These are phyloP conservation scores for Penicillium brevicompactum DNA, from an alignment of 2,329 filamentous ascomycete species.

Conservation along the genomic window DNA sequence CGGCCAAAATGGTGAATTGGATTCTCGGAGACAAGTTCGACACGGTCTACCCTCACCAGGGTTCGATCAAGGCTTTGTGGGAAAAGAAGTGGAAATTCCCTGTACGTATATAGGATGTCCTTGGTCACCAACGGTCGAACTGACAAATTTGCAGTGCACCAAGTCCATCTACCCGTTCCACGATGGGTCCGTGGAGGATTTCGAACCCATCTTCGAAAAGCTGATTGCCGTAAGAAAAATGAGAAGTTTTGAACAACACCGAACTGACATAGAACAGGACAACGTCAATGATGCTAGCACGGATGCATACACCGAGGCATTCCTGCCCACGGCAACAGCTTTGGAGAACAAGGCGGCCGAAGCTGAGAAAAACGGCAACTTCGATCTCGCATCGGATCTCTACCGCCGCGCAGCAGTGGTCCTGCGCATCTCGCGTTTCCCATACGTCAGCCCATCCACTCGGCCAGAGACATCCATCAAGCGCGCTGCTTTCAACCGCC, in stretches of 20 bases:
- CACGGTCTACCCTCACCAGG: slow-evolving; percentile 57
- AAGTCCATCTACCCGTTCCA: slow-evolving; percentile 75
- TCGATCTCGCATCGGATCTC: slow-evolving; percentile 59
- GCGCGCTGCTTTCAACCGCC: slow-evolving; percentile 64
- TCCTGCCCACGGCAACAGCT: slow-evolving; percentile 62
- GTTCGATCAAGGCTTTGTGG: slow-evolving; percentile 66
- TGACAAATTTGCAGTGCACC: slow-evolving; percentile 45
- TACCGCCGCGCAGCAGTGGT: slow-evolving; percentile 72
- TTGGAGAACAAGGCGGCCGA: slow-evolving; percentile 58
- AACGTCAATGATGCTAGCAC: slow-evolving; percentile 67
- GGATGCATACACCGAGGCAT: slow-evolving; percentile 64
- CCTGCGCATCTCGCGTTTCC: slow-evolving; percentile 74
- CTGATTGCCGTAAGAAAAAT: slow-evolving; percentile 55
- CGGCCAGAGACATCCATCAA: slow-evolving; percentile 46
- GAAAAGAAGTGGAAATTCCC: slow-evolving; percentile 75
- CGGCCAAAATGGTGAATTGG: slow-evolving; percentile 29
- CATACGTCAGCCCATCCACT: slow-evolving; percentile 42
- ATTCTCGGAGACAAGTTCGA: slow-evolving; percentile 51
- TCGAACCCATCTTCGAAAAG: slow-evolving; percentile 67
- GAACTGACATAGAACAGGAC: slow-evolving; percentile 36
- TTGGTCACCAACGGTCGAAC: neutral
- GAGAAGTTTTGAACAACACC: neutral
- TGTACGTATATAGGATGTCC: slow-evolving; percentile 42
- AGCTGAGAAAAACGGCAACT: slow-evolving; percentile 52
- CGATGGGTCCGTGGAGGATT: slow-evolving; percentile 68